Evolutionary conservation across 2,329 filamentous ascomycete genomes (phyloP), one percentile per base, ranked within the genome.

Genomic region (Alternaria gansuensis): DNA sequence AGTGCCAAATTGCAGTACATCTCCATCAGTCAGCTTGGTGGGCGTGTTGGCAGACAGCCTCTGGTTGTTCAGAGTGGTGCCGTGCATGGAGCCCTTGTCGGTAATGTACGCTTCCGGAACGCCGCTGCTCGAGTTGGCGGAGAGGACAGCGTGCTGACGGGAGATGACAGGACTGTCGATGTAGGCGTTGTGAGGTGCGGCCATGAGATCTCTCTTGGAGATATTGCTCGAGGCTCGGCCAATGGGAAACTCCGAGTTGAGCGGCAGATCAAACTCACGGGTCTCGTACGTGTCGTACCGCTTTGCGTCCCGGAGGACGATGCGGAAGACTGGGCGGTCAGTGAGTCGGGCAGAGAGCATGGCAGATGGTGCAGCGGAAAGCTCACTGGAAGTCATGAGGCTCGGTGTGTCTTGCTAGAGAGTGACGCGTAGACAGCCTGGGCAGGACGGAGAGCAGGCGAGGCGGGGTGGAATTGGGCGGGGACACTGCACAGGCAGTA

Each of bases 141-240:
- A 73, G 36, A 81, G 64, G 51, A 84, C 76, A 14, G 89, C 90
- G 76, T 92, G 90, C 10, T 85, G 74, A 43, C 90, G 82, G 24
- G 89, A 91, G 81, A 92, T 89, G 34, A 92, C 89, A 0, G 89
- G 86, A 56, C 86, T 89, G 64, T 91, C 85, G 58, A 91, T 89
- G 82, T 83, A 91, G 14, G 82, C 86, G 74, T 92, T 92, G 64
- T 84, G 75, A 5, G 66, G 36, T 60, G 77, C 71, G 66, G 81
- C 72, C 52, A 75, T 70, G 39, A 80, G 76, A 39, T 77, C 82
- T 63, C 71, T 68, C 68, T 80, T 80, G 65, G 65, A 44, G 5
- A 70, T 61, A 53, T 75, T 78, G 52, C 70, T 76, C 10, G 81
- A 83, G 0, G 80, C 74, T 24, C 81, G 80, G 33, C 80, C 80